phyloP scores from a whole-genome alignment of 306 rosid genomes.

The Castanea mollissima region DNA sequence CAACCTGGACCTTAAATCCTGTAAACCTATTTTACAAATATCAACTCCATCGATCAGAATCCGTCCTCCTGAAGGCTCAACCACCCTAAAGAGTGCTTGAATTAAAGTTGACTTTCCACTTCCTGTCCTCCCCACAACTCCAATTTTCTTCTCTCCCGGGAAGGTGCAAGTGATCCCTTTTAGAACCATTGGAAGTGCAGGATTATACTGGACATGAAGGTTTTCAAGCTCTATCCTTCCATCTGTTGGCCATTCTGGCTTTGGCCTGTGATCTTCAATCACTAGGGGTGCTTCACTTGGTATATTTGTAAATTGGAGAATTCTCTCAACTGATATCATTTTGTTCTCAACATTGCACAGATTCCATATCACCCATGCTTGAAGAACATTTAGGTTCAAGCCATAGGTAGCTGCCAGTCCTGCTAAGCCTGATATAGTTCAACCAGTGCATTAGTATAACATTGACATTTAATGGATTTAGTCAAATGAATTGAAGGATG shows the following conservation, averaged over 20 bases:
- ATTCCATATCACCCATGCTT: constrained; percentile 91
- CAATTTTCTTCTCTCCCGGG: constrained; percentile 62
- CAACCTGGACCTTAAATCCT: constrained; percentile 72
- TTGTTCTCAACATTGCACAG: constrained; percentile 90
- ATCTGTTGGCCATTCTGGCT: constrained; percentile 66
- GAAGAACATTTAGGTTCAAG: constrained; percentile 72
- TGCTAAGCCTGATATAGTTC: constrained; percentile 62
- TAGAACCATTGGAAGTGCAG: constrained; percentile 66
- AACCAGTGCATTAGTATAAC: constrained; percentile 2
- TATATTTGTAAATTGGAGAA: constrained; percentile 64
- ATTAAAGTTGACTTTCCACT: constrained; percentile 84
- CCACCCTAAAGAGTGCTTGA: constrained; percentile 76
- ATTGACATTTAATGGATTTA: background rate
- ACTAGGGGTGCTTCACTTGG: constrained; percentile 72
- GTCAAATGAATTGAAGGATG: background rate
- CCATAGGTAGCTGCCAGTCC: constrained; percentile 84
- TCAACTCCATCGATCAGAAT: constrained; percentile 60
- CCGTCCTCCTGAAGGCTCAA: constrained; percentile 62
- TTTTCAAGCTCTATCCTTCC: constrained; percentile 60
- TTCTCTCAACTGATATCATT: constrained; percentile 88
- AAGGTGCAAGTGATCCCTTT: constrained; percentile 73
- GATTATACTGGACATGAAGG: constrained; percentile 62
- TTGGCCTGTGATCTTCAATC: constrained; percentile 54
- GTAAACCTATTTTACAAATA: constrained; percentile 63
- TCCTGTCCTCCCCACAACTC: constrained; percentile 82